A percentile compares a stretch with the other conserved stretches of the same genome.
These are phyloP conservation scores for Talaromyces sp. DNA, from an alignment of 2,329 filamentous ascomycete genomes.

Conservation along the genomic window DNA sequence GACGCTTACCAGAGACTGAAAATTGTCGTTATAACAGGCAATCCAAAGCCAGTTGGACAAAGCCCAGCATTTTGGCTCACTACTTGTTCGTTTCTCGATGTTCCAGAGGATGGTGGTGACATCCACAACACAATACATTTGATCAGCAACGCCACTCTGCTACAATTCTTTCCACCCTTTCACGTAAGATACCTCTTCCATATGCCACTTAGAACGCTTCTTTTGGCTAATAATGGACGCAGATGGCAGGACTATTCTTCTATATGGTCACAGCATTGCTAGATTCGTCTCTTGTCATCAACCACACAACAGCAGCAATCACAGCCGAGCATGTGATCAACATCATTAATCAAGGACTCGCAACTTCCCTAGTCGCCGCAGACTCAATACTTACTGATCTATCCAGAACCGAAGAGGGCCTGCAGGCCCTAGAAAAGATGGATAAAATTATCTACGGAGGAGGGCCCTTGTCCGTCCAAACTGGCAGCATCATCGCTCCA, in stretches of 20 bases:
- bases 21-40: neutral
- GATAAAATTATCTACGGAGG: slow-evolving; percentile 16
- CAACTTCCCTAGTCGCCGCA: slow-evolving; percentile 9
- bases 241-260: slow-evolving; percentile 12
- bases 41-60: slow-evolving; percentile 17
- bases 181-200: neutral
- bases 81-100: neutral
- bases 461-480: slow-evolving; percentile 13
- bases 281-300: slow-evolving; percentile 1
- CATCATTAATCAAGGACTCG: slow-evolving; percentile 13
- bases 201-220: neutral
- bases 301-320: slow-evolving; percentile 15
- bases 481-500: slow-evolving; percentile 7
- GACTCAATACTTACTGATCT: slow-evolving; percentile 14
- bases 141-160: neutral
- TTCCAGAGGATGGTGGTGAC: slow-evolving; percentile 9
- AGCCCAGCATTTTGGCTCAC: slow-evolving; percentile 11
- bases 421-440: slow-evolving; percentile 16
- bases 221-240: neutral
- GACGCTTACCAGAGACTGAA: neutral
- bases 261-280: neutral
- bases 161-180: slow-evolving; percentile 13
- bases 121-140: neutral
- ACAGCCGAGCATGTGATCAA: slow-evolving; percentile 15
- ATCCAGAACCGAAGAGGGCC: neutral